Evolutionary conservation across 495 filamentous ascomycete species (phyloP).

Genomic region (Darksidea phi): DNA sequence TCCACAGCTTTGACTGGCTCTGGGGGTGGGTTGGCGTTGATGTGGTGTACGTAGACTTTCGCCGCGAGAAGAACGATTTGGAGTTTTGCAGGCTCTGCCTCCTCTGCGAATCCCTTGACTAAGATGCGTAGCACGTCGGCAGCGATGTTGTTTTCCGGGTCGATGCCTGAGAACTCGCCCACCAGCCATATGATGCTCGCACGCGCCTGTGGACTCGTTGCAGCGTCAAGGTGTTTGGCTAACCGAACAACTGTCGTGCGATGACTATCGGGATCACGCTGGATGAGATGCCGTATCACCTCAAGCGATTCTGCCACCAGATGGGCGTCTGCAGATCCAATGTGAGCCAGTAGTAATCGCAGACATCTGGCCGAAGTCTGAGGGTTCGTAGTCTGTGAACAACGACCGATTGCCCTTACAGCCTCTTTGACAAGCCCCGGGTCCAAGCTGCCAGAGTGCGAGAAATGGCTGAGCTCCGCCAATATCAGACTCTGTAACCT

Average conservation of each 20-base stretch:
- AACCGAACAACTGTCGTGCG: slow-evolving; percentile 77
- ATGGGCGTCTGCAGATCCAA: slow-evolving; percentile 78
- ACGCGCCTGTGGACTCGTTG: slow-evolving; percentile 77
- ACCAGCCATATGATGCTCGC: slow-evolving; percentile 97
- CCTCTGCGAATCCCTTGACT: slow-evolving; percentile 76
- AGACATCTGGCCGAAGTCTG: slow-evolving; percentile 62
- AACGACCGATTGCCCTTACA: slow-evolving; percentile 88
- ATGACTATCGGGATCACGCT: slow-evolving; percentile 79
- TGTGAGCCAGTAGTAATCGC: slow-evolving; percentile 74
- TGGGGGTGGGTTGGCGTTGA: slow-evolving; percentile 55
- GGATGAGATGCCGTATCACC: slow-evolving; percentile 91
- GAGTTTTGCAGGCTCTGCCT: slow-evolving; percentile 79
- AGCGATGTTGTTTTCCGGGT: slow-evolving; percentile 81
- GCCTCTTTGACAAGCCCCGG: slow-evolving; percentile 79
- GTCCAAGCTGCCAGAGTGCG: slow-evolving; percentile 61
- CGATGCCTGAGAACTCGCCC: slow-evolving; percentile 81
- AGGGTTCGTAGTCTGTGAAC: slow-evolving; percentile 65
- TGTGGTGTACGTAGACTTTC: slow-evolving; percentile 87
- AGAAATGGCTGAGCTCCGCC: slow-evolving; percentile 90
- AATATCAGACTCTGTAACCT: slow-evolving; percentile 82
- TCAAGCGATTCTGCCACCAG: slow-evolving; percentile 88
- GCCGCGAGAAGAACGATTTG: slow-evolving; percentile 91
- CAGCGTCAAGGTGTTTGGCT: slow-evolving; percentile 86
- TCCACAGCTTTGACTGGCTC: slow-evolving; percentile 28
- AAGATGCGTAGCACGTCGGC: slow-evolving; percentile 90